phyloP scores from a whole-genome alignment of 2,329 filamentous ascomycete species.

The Didymella arachidicola region DNA sequence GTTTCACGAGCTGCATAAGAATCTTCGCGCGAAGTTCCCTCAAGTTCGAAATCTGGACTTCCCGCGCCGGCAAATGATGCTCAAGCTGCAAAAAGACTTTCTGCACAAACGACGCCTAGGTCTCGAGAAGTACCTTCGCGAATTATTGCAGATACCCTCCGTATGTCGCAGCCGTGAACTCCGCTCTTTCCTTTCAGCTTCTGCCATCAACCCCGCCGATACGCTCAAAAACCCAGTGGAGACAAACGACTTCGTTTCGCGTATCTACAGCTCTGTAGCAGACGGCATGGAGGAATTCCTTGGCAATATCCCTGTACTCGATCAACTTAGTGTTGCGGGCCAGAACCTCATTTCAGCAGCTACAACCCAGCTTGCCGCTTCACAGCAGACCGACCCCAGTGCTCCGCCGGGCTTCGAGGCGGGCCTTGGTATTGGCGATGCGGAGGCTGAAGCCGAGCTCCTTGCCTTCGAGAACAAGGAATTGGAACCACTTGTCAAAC shows the following conservation, averaged over 20 bases:
- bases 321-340: constrained; percentile 90
- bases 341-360: constrained; percentile 87
- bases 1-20: constrained; percentile 94
- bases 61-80: constrained; percentile 86
- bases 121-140: constrained; percentile 81
- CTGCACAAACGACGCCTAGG: constrained; percentile 85
- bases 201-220: constrained; percentile 76
- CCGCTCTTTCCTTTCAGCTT: constrained; percentile 86
- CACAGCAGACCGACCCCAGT: constrained; percentile 20
- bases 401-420: constrained; percentile 41
- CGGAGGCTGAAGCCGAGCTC: constrained; percentile 90
- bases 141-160: constrained; percentile 84
- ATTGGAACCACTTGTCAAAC: constrained; percentile 94
- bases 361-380: constrained; percentile 59
- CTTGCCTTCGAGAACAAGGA: constrained; percentile 85
- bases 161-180: constrained; percentile 94
- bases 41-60: constrained; percentile 92
- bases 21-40: constrained; percentile 81
- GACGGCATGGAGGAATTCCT: constrained; percentile 98
- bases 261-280: constrained; percentile 94
- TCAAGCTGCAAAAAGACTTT: constrained; percentile 97
- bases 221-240: constrained; percentile 68
- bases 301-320: constrained; percentile 92
- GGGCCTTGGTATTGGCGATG: constrained; percentile 62
- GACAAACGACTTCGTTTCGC: constrained; percentile 81